Base-by-base conservation (phyloP, 202 grass and related monocot genomes). In the Dendrocalamus latiflorus region DNA sequence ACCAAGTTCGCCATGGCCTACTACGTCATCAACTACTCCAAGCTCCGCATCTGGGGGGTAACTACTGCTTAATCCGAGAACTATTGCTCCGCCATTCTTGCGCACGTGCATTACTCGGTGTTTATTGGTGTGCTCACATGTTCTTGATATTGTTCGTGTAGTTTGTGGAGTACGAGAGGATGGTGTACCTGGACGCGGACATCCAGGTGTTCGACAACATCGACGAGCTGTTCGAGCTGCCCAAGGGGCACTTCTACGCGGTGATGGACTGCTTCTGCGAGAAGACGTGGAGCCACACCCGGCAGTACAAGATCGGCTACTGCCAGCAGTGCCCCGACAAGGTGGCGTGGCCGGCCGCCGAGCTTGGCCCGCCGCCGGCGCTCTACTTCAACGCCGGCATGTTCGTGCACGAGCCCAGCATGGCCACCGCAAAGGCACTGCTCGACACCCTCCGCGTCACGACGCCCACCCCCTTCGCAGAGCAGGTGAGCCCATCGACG, bases 211-310 rank as follows among this genome's bases (percentile, higher is more conserved):
- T 77, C 72, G 95, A 98, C 1, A 95, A 93, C 95, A 87, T 98
- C 22, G 95, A 98, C 67, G 88, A 89, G 84, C 87, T 98, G 37
- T 95, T 98, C 68, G 92, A 95, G 65, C 90, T 90, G 13, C 90
- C 91, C 4, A 87, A 83, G 74, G 92, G 95, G 0, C 5, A 51
- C 77, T 98, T 98, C 85, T 95, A 98, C 75, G 95, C 92, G 3
- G 95, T 95, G 39, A 98, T 93, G 95, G 95, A 98, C 81, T 98
- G 95, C 82, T 98, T 95, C 86, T 98, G 95, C 64, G 95, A 98
- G 90, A 93, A 91, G 66, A 95, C 92, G 75, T 98, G 95, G 95
- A 93, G 87, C 84, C 92, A 98, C 85, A 90, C 92, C 4, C 90
- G 24, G 41, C 92, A 98, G 79, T 98, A 95, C 88, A 83, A 85